Evolutionary conservation across 2,329 filamentous ascomycete genomes (phyloP), one percentile per base, ranked within the genome.

Genomic region (Colletotrichum filicis): DNA sequence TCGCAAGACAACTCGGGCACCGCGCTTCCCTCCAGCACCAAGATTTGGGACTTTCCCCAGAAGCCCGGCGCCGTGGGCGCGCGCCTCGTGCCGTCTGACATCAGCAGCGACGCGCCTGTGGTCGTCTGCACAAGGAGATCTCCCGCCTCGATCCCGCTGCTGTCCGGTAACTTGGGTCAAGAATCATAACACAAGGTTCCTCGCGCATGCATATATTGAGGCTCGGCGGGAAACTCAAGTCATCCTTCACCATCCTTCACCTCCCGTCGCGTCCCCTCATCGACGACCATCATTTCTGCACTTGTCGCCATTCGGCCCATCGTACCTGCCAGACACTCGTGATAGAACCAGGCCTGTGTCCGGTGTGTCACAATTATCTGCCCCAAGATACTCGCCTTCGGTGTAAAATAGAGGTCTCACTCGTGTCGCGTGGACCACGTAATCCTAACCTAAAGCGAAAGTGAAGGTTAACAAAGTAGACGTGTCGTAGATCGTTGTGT

Each of bases 291-390:
- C 3, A 3, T 49, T n/a, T 49, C 19, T 9, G 8, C 8, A 49
- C 7, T 49, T n/a, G 42, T 49, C 8, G 19, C 19, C 7, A 19
- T 49, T n/a, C 4, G 2, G 42, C 19, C 42, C 19, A 11, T n/a
- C 9, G 8, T 49, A 5, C 8, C 19, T 22, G 4, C 7, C 42
- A 22, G 19, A 49, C 42, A 22, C 42, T 1, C 42, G 19, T 11
- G 19, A n/a, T 49, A 3, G 4, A n/a, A 5, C 0, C 0, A 22
- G 8, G 3, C 8, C 19, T 19, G 8, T 2, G 19, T 22, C 16
- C 19, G 4, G 42, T 9, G 3, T 46, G 16, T 46, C 19, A n/a
- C 9, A 19, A 9, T 9, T 7, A 46, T 2, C 19, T 46, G 2
- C 16, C 42, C 42, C 37, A 42, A 42, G 5, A 19, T n/a, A 46